Conservation (phyloP, 768 basidiomycete genomes). For the Boletus barrowsii region DNA sequence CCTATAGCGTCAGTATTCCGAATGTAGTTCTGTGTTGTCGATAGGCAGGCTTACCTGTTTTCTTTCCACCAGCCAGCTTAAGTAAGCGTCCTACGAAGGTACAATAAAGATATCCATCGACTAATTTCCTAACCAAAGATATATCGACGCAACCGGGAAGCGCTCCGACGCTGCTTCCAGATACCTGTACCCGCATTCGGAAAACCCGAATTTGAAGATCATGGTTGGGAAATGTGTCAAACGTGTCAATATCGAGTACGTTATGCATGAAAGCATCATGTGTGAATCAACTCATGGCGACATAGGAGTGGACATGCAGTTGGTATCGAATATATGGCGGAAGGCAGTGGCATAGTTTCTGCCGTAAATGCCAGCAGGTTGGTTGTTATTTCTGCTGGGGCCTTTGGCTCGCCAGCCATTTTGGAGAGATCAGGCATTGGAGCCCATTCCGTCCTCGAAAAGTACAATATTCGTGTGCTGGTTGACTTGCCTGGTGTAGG, state of each 20-base stretch:
- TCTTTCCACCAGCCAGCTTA: constrained; percentile 11
- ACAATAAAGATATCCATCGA: too few species aligned
- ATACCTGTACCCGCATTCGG: constrained; percentile 35
- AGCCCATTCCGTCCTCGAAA: constrained; percentile 42
- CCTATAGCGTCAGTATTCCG: constrained; percentile 21
- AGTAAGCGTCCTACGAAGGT: constrained; percentile 4
- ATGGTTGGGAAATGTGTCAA: constrained; percentile 23
- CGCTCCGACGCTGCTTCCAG: constrained; percentile 34
- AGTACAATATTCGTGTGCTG: constrained; percentile 42
- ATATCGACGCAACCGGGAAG: constrained; percentile 43
- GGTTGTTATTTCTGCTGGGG: constrained; percentile 50
- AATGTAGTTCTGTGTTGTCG: background rate
- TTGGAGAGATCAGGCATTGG: constrained; percentile 72
- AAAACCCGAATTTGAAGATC: constrained; percentile 30
- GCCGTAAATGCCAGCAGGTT: constrained; percentile 33
- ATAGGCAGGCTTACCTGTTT: background rate
- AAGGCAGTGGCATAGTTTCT: constrained; percentile 11
- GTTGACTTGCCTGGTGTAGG: constrained; percentile 78
- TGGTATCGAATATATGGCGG: constrained; percentile 36
- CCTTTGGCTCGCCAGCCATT: constrained; percentile 56
- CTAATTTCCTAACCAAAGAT: constrained; percentile 36
- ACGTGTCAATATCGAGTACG: constrained; percentile 7
- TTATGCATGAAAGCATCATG: background rate
- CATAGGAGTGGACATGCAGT: constrained; percentile 35
- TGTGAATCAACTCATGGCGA: background rate